Evolutionary conservation across 306 rosid genomes (phyloP).

Genomic region (Acacia crassicarpa): DNA sequence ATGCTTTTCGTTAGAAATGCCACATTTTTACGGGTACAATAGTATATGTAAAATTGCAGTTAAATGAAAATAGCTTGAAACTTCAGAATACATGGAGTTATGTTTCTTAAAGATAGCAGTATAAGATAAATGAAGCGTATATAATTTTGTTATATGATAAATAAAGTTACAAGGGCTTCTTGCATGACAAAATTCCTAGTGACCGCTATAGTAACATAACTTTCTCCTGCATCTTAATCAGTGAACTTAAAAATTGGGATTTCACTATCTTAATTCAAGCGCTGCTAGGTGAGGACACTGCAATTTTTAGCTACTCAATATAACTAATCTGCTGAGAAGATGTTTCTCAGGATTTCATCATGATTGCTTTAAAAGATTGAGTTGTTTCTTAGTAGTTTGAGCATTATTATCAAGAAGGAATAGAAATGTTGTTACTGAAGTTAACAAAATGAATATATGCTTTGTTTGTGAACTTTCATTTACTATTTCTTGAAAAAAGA

Average conservation of each 20-base stretch:
- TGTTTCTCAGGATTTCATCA: constrained; percentile 5
- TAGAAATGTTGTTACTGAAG: background rate
- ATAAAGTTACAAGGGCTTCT: background rate
- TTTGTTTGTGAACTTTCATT: background rate
- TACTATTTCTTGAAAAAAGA: background rate
- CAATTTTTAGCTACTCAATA: background rate
- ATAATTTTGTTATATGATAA: background rate
- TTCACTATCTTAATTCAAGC: constrained; percentile 5
- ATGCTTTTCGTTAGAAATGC: background rate
- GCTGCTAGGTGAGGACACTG: background rate
- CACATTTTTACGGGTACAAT: background rate
- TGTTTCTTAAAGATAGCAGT: background rate
- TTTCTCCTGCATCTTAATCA: background rate
- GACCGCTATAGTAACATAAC: background rate
- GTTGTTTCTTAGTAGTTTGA: background rate
- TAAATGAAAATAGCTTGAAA: background rate
- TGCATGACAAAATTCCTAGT: background rate
- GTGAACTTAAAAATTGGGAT: background rate
- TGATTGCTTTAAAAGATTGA: background rate
- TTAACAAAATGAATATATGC: background rate
- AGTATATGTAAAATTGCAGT: too few species aligned
- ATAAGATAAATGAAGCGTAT: background rate
- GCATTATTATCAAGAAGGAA: background rate
- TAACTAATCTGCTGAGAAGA: constrained; percentile 9
- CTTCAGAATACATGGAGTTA: background rate